Base-by-base conservation (phyloP, 208 protist species). In the Sergeia podlipaevii region DNA sequence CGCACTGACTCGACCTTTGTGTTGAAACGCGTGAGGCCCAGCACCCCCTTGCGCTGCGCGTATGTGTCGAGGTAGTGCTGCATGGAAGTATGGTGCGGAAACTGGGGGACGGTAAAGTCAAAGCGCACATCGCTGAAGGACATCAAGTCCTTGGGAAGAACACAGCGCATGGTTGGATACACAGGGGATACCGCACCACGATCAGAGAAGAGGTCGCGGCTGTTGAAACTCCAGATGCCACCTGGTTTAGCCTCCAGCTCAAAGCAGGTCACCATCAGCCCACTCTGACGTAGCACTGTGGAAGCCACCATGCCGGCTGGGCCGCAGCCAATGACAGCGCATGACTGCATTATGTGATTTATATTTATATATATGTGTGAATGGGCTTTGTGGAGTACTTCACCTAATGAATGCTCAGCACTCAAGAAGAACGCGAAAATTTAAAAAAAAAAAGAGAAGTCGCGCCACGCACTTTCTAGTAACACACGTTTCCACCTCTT, bases 201-300 rank as follows among this genome's bases (percentile, higher is more conserved):
- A 26, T 54, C 60, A 42, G 75, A 85, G 53, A 91, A 89, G 32
- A 76, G 45, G 30, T 85, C 79, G 47, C 75, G 82, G 4, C 70
- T 75, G 56, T 83, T 82, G 52, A 57, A 77, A 28, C 32, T 45
- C 85, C 89, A 95, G 32, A 95, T 74, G 29, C 89, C 89, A n/a
- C 89, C 89, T 33, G 76, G 70, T 17, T 58, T 65, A 2, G 69
- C 33, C 34, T 60, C 65, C 13, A 91, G 0, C 24, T 95, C 84
- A 57, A 95, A 95, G 69, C 89, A 92, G 1, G 89, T 95, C 24
- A 95, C 89, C 4, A 95, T 51, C 13, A 93, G 46, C 10, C 89
- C 89, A 48, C 71, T 72, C 48, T 87, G 84, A 1, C 85, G 78
- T 29, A 95, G 70, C 18, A 55, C 44, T 6, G 74, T 70, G 26